These are phyloP conservation scores for Umbelopsis sp. DNA, from an alignment of 371 early-diverging fungal genomes.

Conservation along the genomic window DNA sequence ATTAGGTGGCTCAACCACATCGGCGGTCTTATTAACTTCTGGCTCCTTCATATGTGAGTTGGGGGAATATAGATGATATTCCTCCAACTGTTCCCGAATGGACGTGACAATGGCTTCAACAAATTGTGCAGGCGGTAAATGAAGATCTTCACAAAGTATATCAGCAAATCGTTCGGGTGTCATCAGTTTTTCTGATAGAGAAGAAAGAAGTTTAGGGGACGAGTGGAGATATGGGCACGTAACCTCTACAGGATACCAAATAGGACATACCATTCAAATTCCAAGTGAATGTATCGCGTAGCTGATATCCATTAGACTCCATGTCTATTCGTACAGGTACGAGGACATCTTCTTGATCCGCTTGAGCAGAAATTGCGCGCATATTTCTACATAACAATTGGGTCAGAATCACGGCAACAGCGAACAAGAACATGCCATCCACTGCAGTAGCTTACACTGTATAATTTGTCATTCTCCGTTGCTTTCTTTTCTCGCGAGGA, in stretches of 20 bases:
- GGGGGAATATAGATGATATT: constrained; percentile 59
- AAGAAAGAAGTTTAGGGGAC: not conserved
- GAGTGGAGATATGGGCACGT: not conserved
- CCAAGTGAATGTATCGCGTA: constrained; percentile 93
- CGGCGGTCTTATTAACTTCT: constrained; percentile 8
- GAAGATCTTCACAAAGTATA: constrained; percentile 80
- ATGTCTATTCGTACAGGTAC: constrained; percentile 91
- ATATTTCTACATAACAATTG: constrained; percentile 1
- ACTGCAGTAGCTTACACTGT: constrained; percentile 35
- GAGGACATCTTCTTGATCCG: constrained; percentile 65
- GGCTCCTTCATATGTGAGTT: constrained; percentile 25
- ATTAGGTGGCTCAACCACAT: not conserved
- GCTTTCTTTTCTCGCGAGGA: constrained; percentile 40
- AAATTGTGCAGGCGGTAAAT: constrained; percentile 62
- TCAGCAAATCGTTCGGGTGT: constrained; percentile 83
- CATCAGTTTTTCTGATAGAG: constrained; percentile 51
- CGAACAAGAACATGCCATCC: too few species aligned
- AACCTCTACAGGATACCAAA: not conserved
- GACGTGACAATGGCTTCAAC: constrained; percentile 59
- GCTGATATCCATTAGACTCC: constrained; percentile 83
- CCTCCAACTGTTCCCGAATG: constrained; percentile 77
- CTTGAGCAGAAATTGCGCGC: constrained; percentile 51
- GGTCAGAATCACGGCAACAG: not conserved
- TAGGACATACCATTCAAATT: constrained; percentile 74
- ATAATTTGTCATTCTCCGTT: constrained; percentile 30